These are phyloP conservation scores for Cenococcum geophilum DNA, from an alignment of 495 filamentous ascomycete genomes.

Conservation along the genomic window DNA sequence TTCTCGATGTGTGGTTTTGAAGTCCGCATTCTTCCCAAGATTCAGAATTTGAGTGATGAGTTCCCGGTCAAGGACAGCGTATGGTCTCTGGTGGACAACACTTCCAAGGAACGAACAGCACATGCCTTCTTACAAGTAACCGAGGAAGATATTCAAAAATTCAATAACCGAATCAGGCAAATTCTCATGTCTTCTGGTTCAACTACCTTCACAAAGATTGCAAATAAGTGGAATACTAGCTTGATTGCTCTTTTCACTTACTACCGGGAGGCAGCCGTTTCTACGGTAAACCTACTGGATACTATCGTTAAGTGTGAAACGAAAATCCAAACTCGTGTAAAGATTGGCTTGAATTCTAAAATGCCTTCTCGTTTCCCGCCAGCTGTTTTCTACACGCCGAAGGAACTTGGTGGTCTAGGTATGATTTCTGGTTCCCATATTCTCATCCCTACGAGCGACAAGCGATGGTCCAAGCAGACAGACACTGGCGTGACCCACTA, in stretches of 20 bases:
- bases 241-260: slow-evolving; percentile 99
- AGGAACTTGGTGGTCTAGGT: slow-evolving; percentile 93
- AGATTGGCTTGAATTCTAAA: slow-evolving; percentile 98
- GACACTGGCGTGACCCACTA: slow-evolving; percentile 97
- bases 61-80: slow-evolving; percentile 97
- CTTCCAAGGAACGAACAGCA: slow-evolving; percentile 91
- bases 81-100: slow-evolving; percentile 95
- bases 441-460: slow-evolving; percentile 94
- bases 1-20: slow-evolving; percentile 99
- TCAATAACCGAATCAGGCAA: slow-evolving; percentile 97
- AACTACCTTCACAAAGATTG: slow-evolving; percentile 99
- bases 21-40: slow-evolving; percentile 94
- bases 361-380: slow-evolving; percentile 99
- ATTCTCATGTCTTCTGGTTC: slow-evolving; percentile 99
- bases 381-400: slow-evolving; percentile 98
- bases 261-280: slow-evolving; percentile 97
- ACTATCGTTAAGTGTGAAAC: slow-evolving; percentile 99
- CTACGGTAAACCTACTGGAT: slow-evolving; percentile 89
- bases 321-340: slow-evolving; percentile 98
- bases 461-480: slow-evolving; percentile 97
- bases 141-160: slow-evolving; percentile 97
- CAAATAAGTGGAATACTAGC: slow-evolving; percentile 99
- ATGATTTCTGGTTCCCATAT: slow-evolving; percentile 99
- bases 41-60: slow-evolving; percentile 88
- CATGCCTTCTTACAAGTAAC: slow-evolving; percentile 98